phyloP scores from a whole-genome alignment of 1,139 yeast genomes.

The Lodderomyces pseudojiufengensis region DNA sequence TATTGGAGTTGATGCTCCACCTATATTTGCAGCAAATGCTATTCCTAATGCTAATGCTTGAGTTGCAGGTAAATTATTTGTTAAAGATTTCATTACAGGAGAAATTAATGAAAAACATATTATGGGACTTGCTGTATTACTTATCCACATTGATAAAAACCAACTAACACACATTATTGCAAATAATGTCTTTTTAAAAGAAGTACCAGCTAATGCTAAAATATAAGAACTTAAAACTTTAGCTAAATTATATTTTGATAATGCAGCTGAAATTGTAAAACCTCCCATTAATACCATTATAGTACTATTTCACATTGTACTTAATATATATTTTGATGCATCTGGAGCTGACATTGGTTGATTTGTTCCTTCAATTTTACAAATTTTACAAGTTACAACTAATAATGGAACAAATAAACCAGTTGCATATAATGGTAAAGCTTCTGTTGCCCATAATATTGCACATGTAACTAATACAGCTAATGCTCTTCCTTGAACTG shows the following conservation, averaged over 20 bases:
- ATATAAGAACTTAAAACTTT: slow-evolving; percentile 79
- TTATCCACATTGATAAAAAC: slow-evolving; percentile 90
- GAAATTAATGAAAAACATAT: slow-evolving; percentile 86
- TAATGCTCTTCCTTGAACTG: slow-evolving; percentile 70
- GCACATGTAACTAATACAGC: slow-evolving; percentile 80
- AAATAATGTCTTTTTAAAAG: slow-evolving; percentile 70
- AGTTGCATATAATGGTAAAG: slow-evolving; percentile 84
- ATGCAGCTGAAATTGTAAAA: slow-evolving; percentile 89
- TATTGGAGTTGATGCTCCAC: slow-evolving; percentile 96
- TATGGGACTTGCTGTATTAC: slow-evolving; percentile 95
- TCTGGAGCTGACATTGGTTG: slow-evolving; percentile 57
- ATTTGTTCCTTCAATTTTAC: slow-evolving; percentile 52
- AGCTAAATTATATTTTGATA: slow-evolving; percentile 86
- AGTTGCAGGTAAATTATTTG: slow-evolving; percentile 73
- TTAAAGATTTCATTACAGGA: slow-evolving; percentile 78
- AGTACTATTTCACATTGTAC: slow-evolving; percentile 94
- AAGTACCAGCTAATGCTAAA: slow-evolving; percentile 78
- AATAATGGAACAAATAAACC: slow-evolving; percentile 77
- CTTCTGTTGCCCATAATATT: slow-evolving; percentile 89
- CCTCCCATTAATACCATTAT: slow-evolving; percentile 89
- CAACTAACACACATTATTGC: slow-evolving; percentile 84
- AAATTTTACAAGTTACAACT: slow-evolving; percentile 68
- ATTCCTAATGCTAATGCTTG: slow-evolving; percentile 84
- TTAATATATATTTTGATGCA: slow-evolving; percentile 73
- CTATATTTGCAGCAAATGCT: slow-evolving; percentile 86